Percentiles rank a stretch among this genome's conserved stretches.
Conservation (phyloP, 1,139 yeast genomes). For the Komagataea norvegica region DNA sequence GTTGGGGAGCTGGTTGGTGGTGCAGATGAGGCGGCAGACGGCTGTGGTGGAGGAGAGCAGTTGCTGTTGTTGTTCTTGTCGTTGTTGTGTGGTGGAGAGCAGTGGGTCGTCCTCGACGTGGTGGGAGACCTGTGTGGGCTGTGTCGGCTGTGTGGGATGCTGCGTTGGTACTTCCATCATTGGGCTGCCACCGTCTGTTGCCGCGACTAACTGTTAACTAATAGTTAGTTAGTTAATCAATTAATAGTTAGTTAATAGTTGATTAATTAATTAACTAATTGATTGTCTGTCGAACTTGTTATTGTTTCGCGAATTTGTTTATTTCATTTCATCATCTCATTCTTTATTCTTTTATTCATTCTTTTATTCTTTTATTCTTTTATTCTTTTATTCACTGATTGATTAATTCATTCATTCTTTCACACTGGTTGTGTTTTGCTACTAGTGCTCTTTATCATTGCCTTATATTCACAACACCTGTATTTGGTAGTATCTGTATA, state of each 20-base stretch:
- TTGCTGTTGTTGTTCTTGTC: too few species aligned
- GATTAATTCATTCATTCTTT: too few species aligned
- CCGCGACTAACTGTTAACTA: background rate
- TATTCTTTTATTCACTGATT: too few species aligned
- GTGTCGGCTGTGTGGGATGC: conserved; percentile 65
- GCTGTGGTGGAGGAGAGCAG: conserved; percentile 33
- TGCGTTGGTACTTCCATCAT: conserved; percentile 29
- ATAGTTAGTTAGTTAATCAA: background rate
- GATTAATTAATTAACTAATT: too few species aligned
- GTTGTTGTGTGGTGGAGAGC: conserved; percentile 30
- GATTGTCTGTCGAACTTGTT: too few species aligned
- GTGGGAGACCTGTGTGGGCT: conserved; percentile 37
- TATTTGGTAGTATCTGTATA: background rate
- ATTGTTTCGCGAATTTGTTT: too few species aligned
- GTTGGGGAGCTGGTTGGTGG: conserved; percentile 54
- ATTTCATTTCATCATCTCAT: too few species aligned
- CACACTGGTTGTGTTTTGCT: too few species aligned
- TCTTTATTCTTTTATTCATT: too few species aligned
- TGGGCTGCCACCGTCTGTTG: background rate
- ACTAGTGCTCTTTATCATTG: too few species aligned
- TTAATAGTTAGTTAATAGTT: background rate
- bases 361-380: too few species aligned
- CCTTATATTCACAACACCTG: too few species aligned
- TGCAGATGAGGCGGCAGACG: conserved; percentile 57
- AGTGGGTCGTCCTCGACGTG: conserved; percentile 35